phyloP scores from a whole-genome alignment of 2,329 filamentous ascomycete genomes.

The Neoscytalidium dimidiatum region DNA sequence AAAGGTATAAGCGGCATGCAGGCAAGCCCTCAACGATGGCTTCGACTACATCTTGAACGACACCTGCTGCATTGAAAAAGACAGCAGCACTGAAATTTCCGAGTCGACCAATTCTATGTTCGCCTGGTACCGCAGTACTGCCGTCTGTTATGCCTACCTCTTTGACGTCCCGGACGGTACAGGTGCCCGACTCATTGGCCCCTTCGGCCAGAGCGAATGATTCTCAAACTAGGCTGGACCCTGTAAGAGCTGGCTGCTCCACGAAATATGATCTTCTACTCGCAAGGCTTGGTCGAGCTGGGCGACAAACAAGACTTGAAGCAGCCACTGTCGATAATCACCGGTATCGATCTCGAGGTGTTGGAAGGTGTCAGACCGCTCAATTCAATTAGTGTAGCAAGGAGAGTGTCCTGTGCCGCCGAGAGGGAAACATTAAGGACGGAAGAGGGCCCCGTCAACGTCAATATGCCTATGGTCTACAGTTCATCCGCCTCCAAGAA shows the following conservation, averaged over 20 bases:
- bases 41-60: conserved; percentile 28
- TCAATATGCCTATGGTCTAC: conserved; percentile 19
- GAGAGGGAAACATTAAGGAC: neutral
- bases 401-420: conserved; percentile 12
- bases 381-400: neutral
- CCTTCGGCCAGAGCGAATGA: neutral
- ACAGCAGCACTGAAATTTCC: conserved; percentile 22
- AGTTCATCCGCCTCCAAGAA: conserved; percentile 21
- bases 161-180: conserved; percentile 15
- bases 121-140: conserved; percentile 23
- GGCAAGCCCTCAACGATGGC: conserved; percentile 21
- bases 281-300: neutral
- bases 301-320: neutral
- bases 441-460: conserved; percentile 19
- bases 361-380: neutral
- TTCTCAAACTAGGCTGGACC: conserved; percentile 20
- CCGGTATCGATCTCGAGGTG: neutral
- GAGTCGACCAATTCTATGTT: conserved; percentile 27
- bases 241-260: conserved; percentile 21
- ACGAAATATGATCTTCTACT: conserved; percentile 6
- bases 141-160: conserved; percentile 22
- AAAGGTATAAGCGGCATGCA: conserved; percentile 9
- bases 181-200: neutral
- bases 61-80: conserved; percentile 24
- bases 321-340: neutral